A percentile compares a stretch with the other conserved stretches of the same genome.
Evolutionary conservation across 2,329 filamentous ascomycete genomes (phyloP).

Genomic region (Thielaviopsis populi): DNA sequence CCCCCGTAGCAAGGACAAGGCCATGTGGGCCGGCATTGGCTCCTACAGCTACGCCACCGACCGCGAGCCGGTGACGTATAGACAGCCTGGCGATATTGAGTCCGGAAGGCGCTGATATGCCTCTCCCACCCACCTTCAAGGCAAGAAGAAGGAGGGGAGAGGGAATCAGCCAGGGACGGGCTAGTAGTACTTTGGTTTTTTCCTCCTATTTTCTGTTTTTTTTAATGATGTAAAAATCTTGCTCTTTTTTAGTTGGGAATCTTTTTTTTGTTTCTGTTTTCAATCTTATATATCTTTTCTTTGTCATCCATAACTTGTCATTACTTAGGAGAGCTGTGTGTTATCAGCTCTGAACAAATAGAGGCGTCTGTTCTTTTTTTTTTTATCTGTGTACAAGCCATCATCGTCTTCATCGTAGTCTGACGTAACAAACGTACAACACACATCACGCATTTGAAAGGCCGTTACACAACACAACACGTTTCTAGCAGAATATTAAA

Average conservation of each 20-base stretch:
- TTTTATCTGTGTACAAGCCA: too few relatives aligned
- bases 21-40: conserved; percentile 65
- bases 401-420: too few relatives aligned
- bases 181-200: not conserved
- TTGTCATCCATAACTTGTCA: too few relatives aligned
- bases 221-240: not conserved
- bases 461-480: too few relatives aligned
- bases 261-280: not conserved
- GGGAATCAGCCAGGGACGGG: not conserved
- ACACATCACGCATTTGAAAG: too few relatives aligned
- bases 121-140: too few relatives aligned
- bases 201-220: not conserved
- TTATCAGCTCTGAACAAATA: too few relatives aligned
- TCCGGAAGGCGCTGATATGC: conserved; percentile 7
- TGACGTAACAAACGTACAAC: too few relatives aligned
- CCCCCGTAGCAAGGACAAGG: conserved; percentile 53
- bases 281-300: not conserved
- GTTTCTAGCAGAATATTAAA: not conserved
- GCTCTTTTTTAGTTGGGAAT: not conserved
- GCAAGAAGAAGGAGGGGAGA: too few relatives aligned
- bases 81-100: conserved; percentile 8
- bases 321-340: too few relatives aligned
- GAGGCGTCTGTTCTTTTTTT: too few relatives aligned
- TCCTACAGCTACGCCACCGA: conserved; percentile 40
- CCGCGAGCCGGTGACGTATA: conserved; percentile 19